Base-by-base conservation (phyloP, 495 filamentous ascomycete species). In the Penicillium pancosmium region DNA sequence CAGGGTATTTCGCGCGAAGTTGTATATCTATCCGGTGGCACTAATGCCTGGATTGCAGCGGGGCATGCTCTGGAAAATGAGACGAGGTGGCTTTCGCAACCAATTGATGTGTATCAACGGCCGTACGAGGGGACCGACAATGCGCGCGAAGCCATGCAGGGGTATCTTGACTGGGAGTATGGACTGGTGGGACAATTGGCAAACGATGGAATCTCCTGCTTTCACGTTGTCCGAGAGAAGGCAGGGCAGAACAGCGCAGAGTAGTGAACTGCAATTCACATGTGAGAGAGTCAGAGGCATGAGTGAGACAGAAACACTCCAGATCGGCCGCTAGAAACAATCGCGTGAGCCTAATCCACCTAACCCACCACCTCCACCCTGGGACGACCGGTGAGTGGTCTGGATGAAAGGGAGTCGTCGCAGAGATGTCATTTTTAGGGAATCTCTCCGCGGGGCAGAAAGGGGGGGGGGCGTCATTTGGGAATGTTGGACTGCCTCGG, bases 141-240 rank as follows among this genome's bases (percentile, higher is more conserved):
- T 15, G 67, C 65, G 11, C 61, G 64, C 6, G 60, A 69, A 41
- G 57, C 67, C 41, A 69, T 69, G 67, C 67, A 69, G 21, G 67
- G 52, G 4, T 69, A 69, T 50, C 56, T 69, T 7, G 67, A 69
- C 54, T 69, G 67, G 67, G 67, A 69, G 47, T 68, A 69, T 57
- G 67, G 67, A 15, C 59, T 69, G 54, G 55, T 69, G 10, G 67
- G 59, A 2, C 67, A 69, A 41, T 19, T 69, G 51, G 67, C 67
- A 7, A 69, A 69, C 18, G 67, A 69, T 25, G 65, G 67, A 9
- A 56, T 69, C 3, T 60, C 65, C 12, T 27, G 62, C 40, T 69
- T 69, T 16, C 67, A 63, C 36, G 64, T 69, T 57, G 56, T 61
- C 15, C 52, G 64, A 1, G 62, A 53, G 8, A 44, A 16, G 4